These are phyloP conservation scores for Teratosphaeria pseudoeucalypti DNA, from an alignment of 2,329 filamentous ascomycete genomes.

Conservation along the genomic window DNA sequence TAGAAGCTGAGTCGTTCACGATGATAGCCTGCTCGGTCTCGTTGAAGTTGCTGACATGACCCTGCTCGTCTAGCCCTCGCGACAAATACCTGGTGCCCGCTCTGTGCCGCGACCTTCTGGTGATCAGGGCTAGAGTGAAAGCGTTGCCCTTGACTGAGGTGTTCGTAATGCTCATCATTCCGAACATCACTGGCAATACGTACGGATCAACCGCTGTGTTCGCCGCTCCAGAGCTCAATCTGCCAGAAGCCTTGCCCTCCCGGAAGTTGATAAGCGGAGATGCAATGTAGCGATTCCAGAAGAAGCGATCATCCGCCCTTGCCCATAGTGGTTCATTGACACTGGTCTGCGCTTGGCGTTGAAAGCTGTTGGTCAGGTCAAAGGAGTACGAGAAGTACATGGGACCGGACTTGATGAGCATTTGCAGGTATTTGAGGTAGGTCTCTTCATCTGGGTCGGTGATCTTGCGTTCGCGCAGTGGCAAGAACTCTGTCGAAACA, in stretches of 20 bases:
- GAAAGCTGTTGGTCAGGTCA: conserved; percentile 93
- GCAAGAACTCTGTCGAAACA: conserved; percentile 80
- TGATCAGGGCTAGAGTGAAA: conserved; percentile 78
- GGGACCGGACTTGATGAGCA: conserved; percentile 68
- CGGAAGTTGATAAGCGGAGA: conserved; percentile 87
- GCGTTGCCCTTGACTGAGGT: conserved; percentile 77
- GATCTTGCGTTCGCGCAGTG: conserved; percentile 81
- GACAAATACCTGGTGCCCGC: conserved; percentile 93
- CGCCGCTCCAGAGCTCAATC: conserved; percentile 51
- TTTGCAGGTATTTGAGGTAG: conserved; percentile 73
- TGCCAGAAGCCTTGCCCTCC: conserved; percentile 44
- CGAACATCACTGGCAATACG: conserved; percentile 91
- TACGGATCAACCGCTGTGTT: conserved; percentile 78
- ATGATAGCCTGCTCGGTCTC: conserved; percentile 92
- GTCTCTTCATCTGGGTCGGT: conserved; percentile 90
- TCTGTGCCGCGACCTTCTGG: conserved; percentile 75
- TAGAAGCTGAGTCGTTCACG: conserved; percentile 66
- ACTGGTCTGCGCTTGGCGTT: conserved; percentile 75
- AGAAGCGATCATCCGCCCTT: conserved; percentile 91
- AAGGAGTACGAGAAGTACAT: conserved; percentile 99
- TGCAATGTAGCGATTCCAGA: conserved; percentile 93
- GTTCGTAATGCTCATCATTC: conserved; percentile 83
- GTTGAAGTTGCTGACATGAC: conserved; percentile 97
- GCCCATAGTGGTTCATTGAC: conserved; percentile 70
- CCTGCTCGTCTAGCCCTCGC: conserved; percentile 82